Percentiles rank a stretch among this genome's conserved stretches.
These are phyloP conservation scores for Chiua sp. DNA, from an alignment of 1,284 basidiomycete genomes.

Conservation along the genomic window DNA sequence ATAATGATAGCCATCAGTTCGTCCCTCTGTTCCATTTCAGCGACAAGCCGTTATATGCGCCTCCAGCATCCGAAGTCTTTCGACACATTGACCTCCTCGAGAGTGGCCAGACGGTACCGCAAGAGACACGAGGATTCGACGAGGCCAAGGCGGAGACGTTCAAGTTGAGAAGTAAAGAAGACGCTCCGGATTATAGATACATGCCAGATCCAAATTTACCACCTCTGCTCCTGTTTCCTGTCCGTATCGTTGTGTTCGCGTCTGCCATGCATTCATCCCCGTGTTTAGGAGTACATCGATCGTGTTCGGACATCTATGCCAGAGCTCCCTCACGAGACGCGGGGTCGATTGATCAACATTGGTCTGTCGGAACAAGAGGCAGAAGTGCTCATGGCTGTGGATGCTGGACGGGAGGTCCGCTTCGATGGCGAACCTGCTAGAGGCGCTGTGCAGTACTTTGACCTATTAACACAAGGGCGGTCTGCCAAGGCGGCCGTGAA, in stretches of 20 bases:
- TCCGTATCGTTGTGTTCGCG: conserved; percentile 29
- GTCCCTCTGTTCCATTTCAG: conserved; percentile 30
- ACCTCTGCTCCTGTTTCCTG: conserved; percentile 69
- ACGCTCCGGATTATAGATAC: conserved; percentile 95
- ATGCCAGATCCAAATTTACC: conserved; percentile 98
- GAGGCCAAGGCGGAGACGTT: conserved; percentile 85
- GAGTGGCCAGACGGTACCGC: conserved; percentile 55
- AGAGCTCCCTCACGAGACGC: conserved; percentile 76
- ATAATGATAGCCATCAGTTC: conserved; percentile 87
- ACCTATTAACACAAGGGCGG: conserved; percentile 60
- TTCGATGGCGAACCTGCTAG: conserved; percentile 61
- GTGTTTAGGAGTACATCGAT: conserved; percentile 62
- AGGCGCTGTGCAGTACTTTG: conserved; percentile 77
- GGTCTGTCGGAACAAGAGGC: conserved; percentile 70
- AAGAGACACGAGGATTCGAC: conserved; percentile 94
- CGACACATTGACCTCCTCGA: conserved; percentile 73
- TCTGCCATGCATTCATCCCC: neutral
- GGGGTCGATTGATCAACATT: conserved; percentile 57
- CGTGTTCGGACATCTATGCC: conserved; percentile 67
- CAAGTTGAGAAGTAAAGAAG: conserved; percentile 87
- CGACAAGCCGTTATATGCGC: neutral
- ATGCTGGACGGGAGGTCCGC: conserved; percentile 63
- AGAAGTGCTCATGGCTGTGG: conserved; percentile 79
- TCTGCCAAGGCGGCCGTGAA: conserved; percentile 80
- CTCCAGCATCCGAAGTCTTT: conserved; percentile 68